A percentile compares a stretch with the other conserved stretches of the same genome.
Evolutionary conservation across 78 protist species (phyloP).

Genomic region (Dictyostelium discoideum): DNA sequence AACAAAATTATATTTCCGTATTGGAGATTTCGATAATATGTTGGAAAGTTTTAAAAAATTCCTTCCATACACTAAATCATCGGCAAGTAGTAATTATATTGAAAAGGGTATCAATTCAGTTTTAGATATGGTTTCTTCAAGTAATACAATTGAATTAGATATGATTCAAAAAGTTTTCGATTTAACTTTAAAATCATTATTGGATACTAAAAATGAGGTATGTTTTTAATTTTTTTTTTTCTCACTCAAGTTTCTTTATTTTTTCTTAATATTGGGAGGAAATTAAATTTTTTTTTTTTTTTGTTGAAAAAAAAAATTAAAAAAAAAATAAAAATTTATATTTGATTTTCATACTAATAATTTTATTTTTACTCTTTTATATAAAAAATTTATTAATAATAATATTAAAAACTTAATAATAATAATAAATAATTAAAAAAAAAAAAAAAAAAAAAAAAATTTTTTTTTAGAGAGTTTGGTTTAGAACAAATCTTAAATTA

Average conservation of each 20-base stretch:
- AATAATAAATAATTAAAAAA: not conserved
- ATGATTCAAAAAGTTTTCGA: constrained; percentile 76
- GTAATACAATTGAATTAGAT: constrained; percentile 35
- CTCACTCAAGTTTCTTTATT: not conserved
- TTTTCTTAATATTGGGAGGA: not conserved
- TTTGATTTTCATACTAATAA: no score
- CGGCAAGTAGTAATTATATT: constrained; percentile 72
- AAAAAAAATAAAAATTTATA: not conserved
- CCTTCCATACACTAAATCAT: constrained; percentile 80
- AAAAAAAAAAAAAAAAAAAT: not conserved
- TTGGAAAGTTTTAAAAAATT: constrained; percentile 57
- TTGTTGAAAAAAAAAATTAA: not conserved
- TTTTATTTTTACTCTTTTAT: no score
- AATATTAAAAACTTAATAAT: not conserved
- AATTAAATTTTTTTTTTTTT: not conserved
- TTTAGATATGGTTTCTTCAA: constrained; percentile 70
- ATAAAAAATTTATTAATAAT: not conserved
- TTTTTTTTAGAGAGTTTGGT: constrained; percentile 86
- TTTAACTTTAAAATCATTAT: constrained; percentile 60
- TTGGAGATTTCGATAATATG: constrained; percentile 50
- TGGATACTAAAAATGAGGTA: constrained; percentile 82
- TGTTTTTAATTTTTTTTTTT: not conserved
- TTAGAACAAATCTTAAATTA: constrained; percentile 79
- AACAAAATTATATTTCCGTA: constrained; percentile 63
- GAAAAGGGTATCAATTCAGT: constrained; percentile 84